Base-by-base conservation (phyloP, 1,284 basidiomycete genomes). In the Trametes pubescens region DNA sequence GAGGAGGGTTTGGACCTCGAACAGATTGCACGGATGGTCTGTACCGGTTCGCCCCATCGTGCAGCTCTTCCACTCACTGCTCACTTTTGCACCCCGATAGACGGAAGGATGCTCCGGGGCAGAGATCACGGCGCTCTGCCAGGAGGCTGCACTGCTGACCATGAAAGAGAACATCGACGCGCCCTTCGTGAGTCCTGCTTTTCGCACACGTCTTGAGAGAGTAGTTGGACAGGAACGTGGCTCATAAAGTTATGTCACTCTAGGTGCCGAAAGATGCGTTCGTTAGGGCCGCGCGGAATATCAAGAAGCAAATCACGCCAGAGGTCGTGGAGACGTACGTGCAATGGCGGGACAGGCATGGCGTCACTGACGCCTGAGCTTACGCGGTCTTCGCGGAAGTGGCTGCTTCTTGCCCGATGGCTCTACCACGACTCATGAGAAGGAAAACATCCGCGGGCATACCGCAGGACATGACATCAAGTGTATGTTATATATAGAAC, bases 41-140 rank as follows among this genome's bases (percentile, higher is more conserved):
- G 65, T 72, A 26, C 52, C 35, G 34, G 2, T 24, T 32, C 54
- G 32, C 37, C 34, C 22, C 37, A 43, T 47, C 53, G 53, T 53
- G n/a, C 11, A 5, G 24, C 24, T 21, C 46, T 54, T 16, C 29
- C 11, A 40, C 34, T 48, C 21, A 26, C 18, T 22, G 10, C 40
- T 22, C 21, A 32, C 16, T 8, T 60, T 64, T 46, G 26, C 11
- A n/a, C 34, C 11, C 51, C 16, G 35, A 8, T 69, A 98, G 96
- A 93, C 95, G 4, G 88, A 93, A 11, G 98, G 97, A 0, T 99
- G 95, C 74, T 99, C 97, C 13, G 98, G 98, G 11, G 98, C 98
- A 7, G 98, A 99, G 75, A 90, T 99, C 32, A 86, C 89, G 7
- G 89, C 92, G 1, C 85, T 99, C 54, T 99, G 96, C 75, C 98